Evolutionary conservation across 2,329 filamentous ascomycete species (phyloP).

Genomic region (Venturiaceae sp.): DNA sequence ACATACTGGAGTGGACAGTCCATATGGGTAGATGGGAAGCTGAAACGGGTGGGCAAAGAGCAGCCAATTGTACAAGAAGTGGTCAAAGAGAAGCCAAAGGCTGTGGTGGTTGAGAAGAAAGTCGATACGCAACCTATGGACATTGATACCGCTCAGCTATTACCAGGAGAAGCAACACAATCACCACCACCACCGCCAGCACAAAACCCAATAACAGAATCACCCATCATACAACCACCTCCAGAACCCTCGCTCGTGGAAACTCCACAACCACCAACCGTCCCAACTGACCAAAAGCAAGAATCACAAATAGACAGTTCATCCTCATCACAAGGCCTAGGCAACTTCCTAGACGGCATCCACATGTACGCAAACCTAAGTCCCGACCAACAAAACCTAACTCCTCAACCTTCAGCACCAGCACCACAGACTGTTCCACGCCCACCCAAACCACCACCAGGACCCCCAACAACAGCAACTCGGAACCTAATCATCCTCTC

Average conservation of each 20-base stretch:
- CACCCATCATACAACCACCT: neutral
- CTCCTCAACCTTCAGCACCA: slow-evolving; percentile 26
- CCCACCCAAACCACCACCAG: slow-evolving; percentile 36
- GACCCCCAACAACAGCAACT: neutral
- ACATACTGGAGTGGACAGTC: slow-evolving; percentile 91
- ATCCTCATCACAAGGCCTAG: neutral
- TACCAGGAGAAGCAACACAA: neutral
- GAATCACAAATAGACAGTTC: neutral
- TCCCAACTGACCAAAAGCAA: neutral
- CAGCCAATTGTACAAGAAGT: slow-evolving; percentile 18
- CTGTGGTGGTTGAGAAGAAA: slow-evolving; percentile 7
- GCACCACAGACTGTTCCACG: too few relatives aligned
- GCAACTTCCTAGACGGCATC: neutral
- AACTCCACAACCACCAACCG: slow-evolving; percentile 6
- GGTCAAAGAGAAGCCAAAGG: slow-evolving; percentile 20
- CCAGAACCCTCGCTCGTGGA: slow-evolving; percentile 3
- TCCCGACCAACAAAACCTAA: neutral
- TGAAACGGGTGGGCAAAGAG: slow-evolving; percentile 55
- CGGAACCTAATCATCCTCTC: neutral
- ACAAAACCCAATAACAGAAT: neutral
- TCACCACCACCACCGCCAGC: neutral
- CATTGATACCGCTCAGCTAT: neutral
- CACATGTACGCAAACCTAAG: neutral
- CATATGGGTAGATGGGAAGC: slow-evolving; percentile 66
- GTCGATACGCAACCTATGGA: neutral